Base-by-base conservation (phyloP, 306 rosid genomes). In the Cyclanthera cordifolia region DNA sequence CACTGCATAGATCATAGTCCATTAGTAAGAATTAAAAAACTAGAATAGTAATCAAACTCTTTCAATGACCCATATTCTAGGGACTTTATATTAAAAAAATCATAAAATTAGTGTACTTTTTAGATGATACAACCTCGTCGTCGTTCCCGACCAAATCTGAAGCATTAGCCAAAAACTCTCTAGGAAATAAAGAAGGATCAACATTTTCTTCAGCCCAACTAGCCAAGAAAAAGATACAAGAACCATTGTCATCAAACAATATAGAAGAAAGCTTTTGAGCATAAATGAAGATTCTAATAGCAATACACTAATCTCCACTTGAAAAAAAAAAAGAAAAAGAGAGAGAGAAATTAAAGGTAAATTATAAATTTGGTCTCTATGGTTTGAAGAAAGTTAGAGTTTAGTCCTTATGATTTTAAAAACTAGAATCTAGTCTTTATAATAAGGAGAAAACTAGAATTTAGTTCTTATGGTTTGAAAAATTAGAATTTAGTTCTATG, bases 191-290 rank as follows among this genome's bases (percentile, higher is more conserved):
- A 1, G 96, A 84, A 46, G 99, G 96, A 81, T 93, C 96, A 59
- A 93, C 96, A 66, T 86, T 74, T 78, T 87, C 79, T 73, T 93
- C 94, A 59, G 96, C 95, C 91, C 99, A 93, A 73, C 99, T 90
- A 77, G n/a, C 56, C 67, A 60, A 6, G 61, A 80, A 32, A 23
- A 65, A 57, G 24, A 80, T 21, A 45, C 57, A 58, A 66, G 37
- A 41, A 73, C 72, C n/a, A 49, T 34, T 37, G 0, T 39, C 45
- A 41, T 55, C 61, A 65, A 71, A 37, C 37, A 52, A 70, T n/a
- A 32, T 59, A 2, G 23, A 24, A 30, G 24, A 25, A 16, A 30
- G 24, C 37, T 46, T 65, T 37, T 65, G 30, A 34, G 69, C 69
- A 63, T 53, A 41, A 21, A 19, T 3, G 41, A 63, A 25, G 27